Evolutionary conservation across 2,329 filamentous ascomycete genomes (phyloP).

Genomic region (Ophiocordyceps camponoti-floridani): DNA sequence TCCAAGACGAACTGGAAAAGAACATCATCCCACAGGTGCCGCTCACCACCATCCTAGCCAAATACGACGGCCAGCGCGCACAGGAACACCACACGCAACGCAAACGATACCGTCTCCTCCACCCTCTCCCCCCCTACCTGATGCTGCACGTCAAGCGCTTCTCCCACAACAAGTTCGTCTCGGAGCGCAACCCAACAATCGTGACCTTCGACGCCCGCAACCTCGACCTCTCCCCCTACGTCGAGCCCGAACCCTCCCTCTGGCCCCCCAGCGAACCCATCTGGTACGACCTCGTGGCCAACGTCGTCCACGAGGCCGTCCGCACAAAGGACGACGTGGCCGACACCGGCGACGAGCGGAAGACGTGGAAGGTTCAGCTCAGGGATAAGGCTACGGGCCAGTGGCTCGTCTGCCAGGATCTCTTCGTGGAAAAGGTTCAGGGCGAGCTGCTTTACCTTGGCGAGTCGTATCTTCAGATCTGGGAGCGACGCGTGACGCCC

Average conservation of each 20-base stretch:
- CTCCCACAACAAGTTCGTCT: conserved; percentile 88
- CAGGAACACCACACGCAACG: conserved; percentile 83
- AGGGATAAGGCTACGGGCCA: conserved; percentile 64
- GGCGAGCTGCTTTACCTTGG: conserved; percentile 81
- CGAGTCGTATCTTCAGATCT: conserved; percentile 90
- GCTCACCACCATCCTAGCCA: conserved; percentile 64
- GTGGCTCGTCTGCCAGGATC: conserved; percentile 86
- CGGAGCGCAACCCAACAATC: conserved; percentile 92
- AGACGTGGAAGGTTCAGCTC: conserved; percentile 89
- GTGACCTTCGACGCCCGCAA: conserved; percentile 79
- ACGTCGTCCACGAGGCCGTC: conserved; percentile 77
- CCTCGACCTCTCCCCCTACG: conserved; percentile 78
- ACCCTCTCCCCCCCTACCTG: conserved; percentile 80
- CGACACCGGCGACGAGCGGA: conserved; percentile 69
- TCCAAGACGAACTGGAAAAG: conserved; percentile 84
- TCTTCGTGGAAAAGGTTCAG: conserved; percentile 81
- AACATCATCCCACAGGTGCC: conserved; percentile 94
- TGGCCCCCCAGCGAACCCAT: conserved; percentile 66
- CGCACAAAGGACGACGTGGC: conserved; percentile 68
- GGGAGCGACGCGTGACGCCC: conserved; percentile 60
- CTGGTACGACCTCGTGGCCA: conserved; percentile 88
- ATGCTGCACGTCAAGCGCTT: conserved; percentile 96
- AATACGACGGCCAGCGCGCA: conserved; percentile 77
- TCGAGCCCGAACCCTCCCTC: conserved; percentile 64
- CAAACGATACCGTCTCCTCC: conserved; percentile 73